Percentiles rank a stretch among this genome's conserved stretches.
Evolutionary conservation across 2,329 filamentous ascomycete species (phyloP).

Genomic region (Aspergillus thermomutatus): DNA sequence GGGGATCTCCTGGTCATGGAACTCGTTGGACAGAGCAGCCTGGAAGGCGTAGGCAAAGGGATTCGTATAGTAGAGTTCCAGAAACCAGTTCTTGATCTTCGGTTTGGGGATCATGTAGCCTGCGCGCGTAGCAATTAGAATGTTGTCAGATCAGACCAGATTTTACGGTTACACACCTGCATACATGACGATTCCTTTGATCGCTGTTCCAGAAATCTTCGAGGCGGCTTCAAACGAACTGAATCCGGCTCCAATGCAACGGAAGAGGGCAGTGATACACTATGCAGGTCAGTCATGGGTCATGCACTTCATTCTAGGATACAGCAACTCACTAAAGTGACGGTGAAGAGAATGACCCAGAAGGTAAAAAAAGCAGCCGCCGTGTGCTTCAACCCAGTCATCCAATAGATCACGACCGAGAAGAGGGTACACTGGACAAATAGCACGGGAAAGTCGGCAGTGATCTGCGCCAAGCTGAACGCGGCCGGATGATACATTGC

Average conservation of each 20-base stretch:
- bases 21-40: constrained; percentile 28
- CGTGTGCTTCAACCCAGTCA: constrained; percentile 52
- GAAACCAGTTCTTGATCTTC: constrained; percentile 50
- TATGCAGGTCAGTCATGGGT: constrained; percentile 8
- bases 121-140: no score
- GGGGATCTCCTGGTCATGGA: constrained; percentile 24
- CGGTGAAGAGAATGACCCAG: constrained; percentile 50
- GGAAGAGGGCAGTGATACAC: constrained; percentile 56
- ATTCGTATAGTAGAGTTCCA: constrained; percentile 34
- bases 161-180: no score
- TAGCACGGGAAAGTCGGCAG: constrained; percentile 50
- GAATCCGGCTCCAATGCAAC: constrained; percentile 52
- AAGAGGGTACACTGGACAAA: constrained; percentile 58
- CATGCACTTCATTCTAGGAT: background rate
- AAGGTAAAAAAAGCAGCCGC: constrained; percentile 59
- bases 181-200: constrained; percentile 32
- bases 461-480: constrained; percentile 34
- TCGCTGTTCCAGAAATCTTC: constrained; percentile 42
- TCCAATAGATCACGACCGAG: constrained; percentile 58
- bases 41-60: constrained; percentile 33
- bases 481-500: constrained; percentile 54
- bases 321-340: constrained; percentile 42
- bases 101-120: constrained; percentile 43
- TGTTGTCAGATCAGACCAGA: no score
- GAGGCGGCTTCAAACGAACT: constrained; percentile 55